phyloP scores from a whole-genome alignment of 2,329 filamentous ascomycete species.

The Periconia macrospinosa region DNA sequence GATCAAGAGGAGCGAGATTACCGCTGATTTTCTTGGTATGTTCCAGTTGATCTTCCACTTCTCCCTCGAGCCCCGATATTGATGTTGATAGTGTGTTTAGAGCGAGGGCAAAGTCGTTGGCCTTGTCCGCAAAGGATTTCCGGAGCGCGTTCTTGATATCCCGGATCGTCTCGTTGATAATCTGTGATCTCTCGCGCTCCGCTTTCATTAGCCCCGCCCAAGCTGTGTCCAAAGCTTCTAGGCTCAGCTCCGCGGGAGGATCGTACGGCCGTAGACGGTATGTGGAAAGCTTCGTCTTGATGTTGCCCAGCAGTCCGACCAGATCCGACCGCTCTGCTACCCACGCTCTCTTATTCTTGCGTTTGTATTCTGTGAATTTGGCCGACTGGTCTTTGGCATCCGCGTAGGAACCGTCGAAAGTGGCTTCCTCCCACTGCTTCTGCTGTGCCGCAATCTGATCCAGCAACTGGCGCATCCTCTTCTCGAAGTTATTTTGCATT shows the following conservation, averaged over 20 bases:
- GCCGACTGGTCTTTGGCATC: conserved; percentile 87
- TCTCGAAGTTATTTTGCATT: conserved; percentile 96
- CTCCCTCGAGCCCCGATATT: conserved; percentile 95
- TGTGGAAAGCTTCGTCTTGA: conserved; percentile 97
- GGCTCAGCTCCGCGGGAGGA: conserved; percentile 78
- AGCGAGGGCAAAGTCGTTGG: conserved; percentile 94
- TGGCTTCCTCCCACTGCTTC: conserved; percentile 74
- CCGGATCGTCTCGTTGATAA: conserved; percentile 97
- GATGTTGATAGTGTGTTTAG: conserved; percentile 93
- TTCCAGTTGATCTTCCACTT: conserved; percentile 89
- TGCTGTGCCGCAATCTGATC: conserved; percentile 73
- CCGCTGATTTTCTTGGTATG: conserved; percentile 85
- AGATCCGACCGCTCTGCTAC: conserved; percentile 97
- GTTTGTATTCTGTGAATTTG: conserved; percentile 87
- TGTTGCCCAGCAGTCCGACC: conserved; percentile 90
- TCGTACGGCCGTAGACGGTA: conserved; percentile 91
- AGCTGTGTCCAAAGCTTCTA: conserved; percentile 79
- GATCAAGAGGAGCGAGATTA: conserved; percentile 85
- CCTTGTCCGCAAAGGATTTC: conserved; percentile 93
- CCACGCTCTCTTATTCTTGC: conserved; percentile 88
- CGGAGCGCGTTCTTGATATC: conserved; percentile 97
- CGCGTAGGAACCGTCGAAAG: conserved; percentile 86
- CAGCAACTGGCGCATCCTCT: conserved; percentile 82
- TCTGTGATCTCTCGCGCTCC: conserved; percentile 84
- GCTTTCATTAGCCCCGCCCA: conserved; percentile 80